A percentile compares a stretch with the other conserved stretches of the same genome.
Conservation (phyloP, 1,139 yeast species). For the Arxiozyma slooffiae region DNA sequence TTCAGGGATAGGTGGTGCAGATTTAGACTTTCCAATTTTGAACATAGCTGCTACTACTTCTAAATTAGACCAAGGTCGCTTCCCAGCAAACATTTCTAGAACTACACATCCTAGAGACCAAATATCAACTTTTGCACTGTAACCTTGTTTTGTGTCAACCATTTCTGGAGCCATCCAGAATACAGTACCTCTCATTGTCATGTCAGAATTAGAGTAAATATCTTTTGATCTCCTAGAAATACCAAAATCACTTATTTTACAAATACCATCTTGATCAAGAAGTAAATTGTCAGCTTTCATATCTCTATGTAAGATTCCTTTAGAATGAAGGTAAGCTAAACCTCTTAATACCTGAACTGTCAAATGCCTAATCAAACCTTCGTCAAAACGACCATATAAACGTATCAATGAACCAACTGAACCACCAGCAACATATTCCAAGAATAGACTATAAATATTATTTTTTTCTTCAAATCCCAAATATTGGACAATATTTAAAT, state of each 20-base stretch:
- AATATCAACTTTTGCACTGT: constrained; percentile 89
- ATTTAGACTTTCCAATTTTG: constrained; percentile 57
- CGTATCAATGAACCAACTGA: constrained; percentile 82
- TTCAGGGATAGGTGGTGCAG: constrained; percentile 93
- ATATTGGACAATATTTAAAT: constrained; percentile 87
- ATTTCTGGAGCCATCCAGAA: constrained; percentile 99
- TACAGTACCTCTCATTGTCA: constrained; percentile 97
- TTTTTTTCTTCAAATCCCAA: constrained; percentile 80
- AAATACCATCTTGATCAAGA: constrained; percentile 83
- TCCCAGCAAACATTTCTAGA: constrained; percentile 85
- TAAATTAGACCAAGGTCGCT: constrained; percentile 73
- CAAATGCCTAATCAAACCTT: constrained; percentile 57
- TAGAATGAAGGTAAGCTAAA: constrained; percentile 69
- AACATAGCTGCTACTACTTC: constrained; percentile 73
- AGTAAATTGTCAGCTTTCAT: constrained; percentile 89
- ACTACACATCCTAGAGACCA: constrained; percentile 96
- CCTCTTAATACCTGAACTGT: constrained; percentile 79
- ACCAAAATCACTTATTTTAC: constrained; percentile 95
- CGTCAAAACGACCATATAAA: constrained; percentile 79
- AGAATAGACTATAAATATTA: constrained; percentile 68
- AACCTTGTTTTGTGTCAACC: constrained; percentile 80
- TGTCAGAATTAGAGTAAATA: constrained; percentile 84
- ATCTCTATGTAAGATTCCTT: constrained; percentile 89
- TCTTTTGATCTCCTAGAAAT: constrained; percentile 83
- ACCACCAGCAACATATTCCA: constrained; percentile 97